Percentiles rank a stretch among this genome's conserved stretches.
phyloP scores from a whole-genome alignment of 345 rosid genomes.

The Nasturtium officinale region DNA sequence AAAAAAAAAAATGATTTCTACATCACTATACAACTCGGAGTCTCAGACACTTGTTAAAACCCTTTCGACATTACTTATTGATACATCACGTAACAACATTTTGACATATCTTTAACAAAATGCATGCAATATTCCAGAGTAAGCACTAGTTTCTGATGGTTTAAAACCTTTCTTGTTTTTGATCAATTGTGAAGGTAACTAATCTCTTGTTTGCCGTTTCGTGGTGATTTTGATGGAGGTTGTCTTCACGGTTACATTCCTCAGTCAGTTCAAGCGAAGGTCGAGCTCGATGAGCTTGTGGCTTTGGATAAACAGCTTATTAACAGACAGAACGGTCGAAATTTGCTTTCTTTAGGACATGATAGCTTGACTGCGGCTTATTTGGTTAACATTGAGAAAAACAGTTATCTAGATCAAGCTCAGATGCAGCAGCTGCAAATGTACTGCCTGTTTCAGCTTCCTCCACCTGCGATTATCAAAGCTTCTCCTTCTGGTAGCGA shows the following conservation, averaged over 20 bases:
- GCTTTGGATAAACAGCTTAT: slow-evolving; percentile 75
- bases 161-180: not conserved
- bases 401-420: slow-evolving; percentile 46
- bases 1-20: too few relatives aligned
- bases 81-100: too few relatives aligned
- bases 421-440: slow-evolving; percentile 85
- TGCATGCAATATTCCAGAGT: slow-evolving; percentile 85
- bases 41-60: too few relatives aligned
- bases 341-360: slow-evolving; percentile 73
- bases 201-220: slow-evolving; percentile 80
- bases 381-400: slow-evolving; percentile 66
- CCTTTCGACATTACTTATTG: too few relatives aligned
- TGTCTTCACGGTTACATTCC: slow-evolving; percentile 96
- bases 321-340: slow-evolving; percentile 78
- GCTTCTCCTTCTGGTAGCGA: slow-evolving; percentile 44
- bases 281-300: slow-evolving; percentile 82
- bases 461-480: slow-evolving; percentile 55
- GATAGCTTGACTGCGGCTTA: slow-evolving; percentile 82
- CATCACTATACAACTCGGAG: too few relatives aligned
- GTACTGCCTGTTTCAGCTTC: slow-evolving; percentile 56
- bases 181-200: not conserved
- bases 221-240: slow-evolving; percentile 97
- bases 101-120: too few relatives aligned
- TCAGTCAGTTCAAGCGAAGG: slow-evolving; percentile 70
- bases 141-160: slow-evolving; percentile 38